A percentile compares a stretch with the other conserved stretches of the same genome.
These are phyloP conservation scores for Cynanchum wilfordii DNA, from an alignment of 257 asterid species.

Conservation along the genomic window DNA sequence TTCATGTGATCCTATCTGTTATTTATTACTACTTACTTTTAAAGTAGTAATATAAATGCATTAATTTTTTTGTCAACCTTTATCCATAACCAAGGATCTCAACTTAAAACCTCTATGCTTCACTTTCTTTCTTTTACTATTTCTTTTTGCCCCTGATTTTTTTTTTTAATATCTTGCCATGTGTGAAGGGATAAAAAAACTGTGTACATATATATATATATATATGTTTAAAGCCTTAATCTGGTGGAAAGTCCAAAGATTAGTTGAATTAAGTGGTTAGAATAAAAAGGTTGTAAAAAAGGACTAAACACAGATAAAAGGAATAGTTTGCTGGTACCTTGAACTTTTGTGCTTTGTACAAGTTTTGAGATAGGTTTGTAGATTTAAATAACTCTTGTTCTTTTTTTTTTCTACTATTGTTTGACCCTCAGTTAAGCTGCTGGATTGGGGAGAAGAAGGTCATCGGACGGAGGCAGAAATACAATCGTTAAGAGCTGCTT, in stretches of 20 bases:
- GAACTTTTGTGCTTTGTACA: neutral
- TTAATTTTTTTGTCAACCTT: constrained; percentile 28
- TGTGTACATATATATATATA: too few relatives aligned
- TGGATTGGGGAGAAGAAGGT: constrained; percentile 93
- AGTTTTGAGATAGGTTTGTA: neutral
- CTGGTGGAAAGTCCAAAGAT: neutral
- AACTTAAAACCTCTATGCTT: constrained; percentile 13
- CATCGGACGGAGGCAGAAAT: constrained; percentile 75
- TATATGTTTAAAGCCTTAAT: neutral
- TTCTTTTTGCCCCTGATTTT: neutral
- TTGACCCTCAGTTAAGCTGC: constrained; percentile 60
- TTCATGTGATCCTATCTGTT: constrained; percentile 59
- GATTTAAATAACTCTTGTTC: neutral
- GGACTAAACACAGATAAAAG: neutral
- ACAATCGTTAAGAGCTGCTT: constrained; percentile 68
- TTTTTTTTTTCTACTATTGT: constrained; percentile 15
- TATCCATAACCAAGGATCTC: constrained; percentile 35
- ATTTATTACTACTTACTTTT: constrained; percentile 18
- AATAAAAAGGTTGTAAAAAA: neutral
- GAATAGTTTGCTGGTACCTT: neutral
- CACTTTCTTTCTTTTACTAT: neutral
- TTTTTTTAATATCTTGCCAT: neutral
- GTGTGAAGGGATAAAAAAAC: neutral
- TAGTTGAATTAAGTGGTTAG: neutral
- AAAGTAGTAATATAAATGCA: constrained; percentile 18